Evolutionary conservation across 148 eudicot genomes (phyloP).

Genomic region (Rhododendron molle): DNA sequence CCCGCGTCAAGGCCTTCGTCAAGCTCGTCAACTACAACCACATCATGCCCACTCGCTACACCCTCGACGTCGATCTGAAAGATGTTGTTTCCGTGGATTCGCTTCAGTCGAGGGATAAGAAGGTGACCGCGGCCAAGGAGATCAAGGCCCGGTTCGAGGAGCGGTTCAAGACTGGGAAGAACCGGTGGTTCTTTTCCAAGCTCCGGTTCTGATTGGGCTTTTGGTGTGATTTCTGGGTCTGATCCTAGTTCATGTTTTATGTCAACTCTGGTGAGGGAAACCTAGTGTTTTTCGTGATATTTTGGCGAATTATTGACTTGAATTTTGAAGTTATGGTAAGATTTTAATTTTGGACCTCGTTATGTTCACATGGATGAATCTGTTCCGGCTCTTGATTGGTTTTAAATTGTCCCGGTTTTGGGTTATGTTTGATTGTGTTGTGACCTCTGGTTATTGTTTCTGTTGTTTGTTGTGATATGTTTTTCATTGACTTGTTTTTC

Average conservation of each 20-base stretch:
- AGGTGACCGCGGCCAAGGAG: conserved; percentile 37
- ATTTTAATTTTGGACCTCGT: background rate
- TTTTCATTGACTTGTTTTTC: too few species aligned
- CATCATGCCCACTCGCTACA: conserved; percentile 41
- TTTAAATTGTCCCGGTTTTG: background rate
- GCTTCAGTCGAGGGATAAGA: conserved; percentile 32
- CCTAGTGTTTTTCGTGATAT: background rate
- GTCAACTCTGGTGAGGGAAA: background rate
- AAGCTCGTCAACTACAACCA: conserved; percentile 37
- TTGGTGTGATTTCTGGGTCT: too few species aligned
- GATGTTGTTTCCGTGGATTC: conserved; percentile 20
- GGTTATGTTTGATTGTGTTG: background rate
- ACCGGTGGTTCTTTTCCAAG: conserved; percentile 44
- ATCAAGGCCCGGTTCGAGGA: conserved; percentile 30
- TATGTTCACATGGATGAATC: too few species aligned
- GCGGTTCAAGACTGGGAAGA: conserved; percentile 40
- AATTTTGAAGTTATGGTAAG: too few species aligned
- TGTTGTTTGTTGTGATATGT: too few species aligned
- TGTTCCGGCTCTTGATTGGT: too few species aligned
- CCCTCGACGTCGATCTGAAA: conserved; percentile 38
- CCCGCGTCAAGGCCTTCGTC: conserved; percentile 31
- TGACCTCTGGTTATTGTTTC: too few species aligned
- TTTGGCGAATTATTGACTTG: background rate
- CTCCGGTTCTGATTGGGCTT: conserved; percentile 19
- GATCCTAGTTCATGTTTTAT: too few species aligned